Percentiles rank a stretch among this genome's conserved stretches.
Conservation (phyloP, 345 rosid species). For the Arabidopsis thaliana region TAIR10.1 NC_003074.8:20172501-20173000, state of each 20-base stretch:
- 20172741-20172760: slow-evolving; percentile 33
- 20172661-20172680: slow-evolving; percentile 95
- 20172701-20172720: slow-evolving; percentile 99
- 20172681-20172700: slow-evolving; percentile 99
- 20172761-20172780: neutral
- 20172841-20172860: neutral
- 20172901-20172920: slow-evolving; percentile 3
- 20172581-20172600: slow-evolving; percentile 73
- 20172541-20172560: slow-evolving; percentile 17
- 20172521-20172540: neutral
- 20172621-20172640: slow-evolving; percentile 78
- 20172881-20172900: neutral
- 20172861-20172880: neutral
- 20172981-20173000: neutral
- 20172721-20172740: slow-evolving; percentile 55
- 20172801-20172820: neutral
- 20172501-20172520: slow-evolving; percentile 9
- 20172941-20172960: neutral
- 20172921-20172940: neutral
- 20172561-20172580: slow-evolving; percentile 93
- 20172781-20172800: slow-evolving; percentile 9
- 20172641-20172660: slow-evolving; percentile 92
- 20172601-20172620: slow-evolving; percentile 68
- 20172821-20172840: slow-evolving; percentile 17
- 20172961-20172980: slow-evolving; percentile 1